Conservation (phyloP, 2,329 filamentous ascomycete genomes). For the Geoglossum cookeanum region DNA sequence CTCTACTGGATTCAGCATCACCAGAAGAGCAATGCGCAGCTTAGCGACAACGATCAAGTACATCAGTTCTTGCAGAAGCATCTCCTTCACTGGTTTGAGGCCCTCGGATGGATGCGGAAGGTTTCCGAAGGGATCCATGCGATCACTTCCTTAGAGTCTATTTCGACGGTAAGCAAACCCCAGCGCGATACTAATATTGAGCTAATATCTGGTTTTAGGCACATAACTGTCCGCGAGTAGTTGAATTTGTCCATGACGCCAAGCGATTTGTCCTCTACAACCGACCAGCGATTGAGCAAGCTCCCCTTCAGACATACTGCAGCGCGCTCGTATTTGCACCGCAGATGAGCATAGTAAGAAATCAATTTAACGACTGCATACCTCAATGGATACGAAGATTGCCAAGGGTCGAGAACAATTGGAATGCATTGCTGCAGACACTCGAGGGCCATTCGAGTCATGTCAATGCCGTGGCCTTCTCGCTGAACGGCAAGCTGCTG, state of each 20-base stretch:
- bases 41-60: constrained; percentile 14
- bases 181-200: neutral
- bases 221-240: neutral
- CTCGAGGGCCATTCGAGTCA: neutral
- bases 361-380: constrained; percentile 5
- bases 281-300: constrained; percentile 13
- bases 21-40: constrained; percentile 12
- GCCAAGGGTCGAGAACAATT: constrained; percentile 8
- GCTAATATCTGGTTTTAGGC: neutral
- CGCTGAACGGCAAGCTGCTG: neutral
- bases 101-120: constrained; percentile 19
- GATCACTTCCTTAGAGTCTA: constrained; percentile 7
- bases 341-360: constrained; percentile 9
- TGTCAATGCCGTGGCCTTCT: constrained; percentile 5
- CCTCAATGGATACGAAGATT: constrained; percentile 7
- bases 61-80: constrained; percentile 20
- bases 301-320: constrained; percentile 19
- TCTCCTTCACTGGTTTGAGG: constrained; percentile 27
- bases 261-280: constrained; percentile 16
- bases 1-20: constrained; percentile 23
- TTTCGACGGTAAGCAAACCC: neutral
- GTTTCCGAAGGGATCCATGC: constrained; percentile 12
- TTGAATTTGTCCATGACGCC: constrained; percentile 14
- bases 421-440: constrained; percentile 6
- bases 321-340: constrained; percentile 19